Conservation (phyloP, 2,329 filamentous ascomycete species). For the Fusarium falciforme region DNA sequence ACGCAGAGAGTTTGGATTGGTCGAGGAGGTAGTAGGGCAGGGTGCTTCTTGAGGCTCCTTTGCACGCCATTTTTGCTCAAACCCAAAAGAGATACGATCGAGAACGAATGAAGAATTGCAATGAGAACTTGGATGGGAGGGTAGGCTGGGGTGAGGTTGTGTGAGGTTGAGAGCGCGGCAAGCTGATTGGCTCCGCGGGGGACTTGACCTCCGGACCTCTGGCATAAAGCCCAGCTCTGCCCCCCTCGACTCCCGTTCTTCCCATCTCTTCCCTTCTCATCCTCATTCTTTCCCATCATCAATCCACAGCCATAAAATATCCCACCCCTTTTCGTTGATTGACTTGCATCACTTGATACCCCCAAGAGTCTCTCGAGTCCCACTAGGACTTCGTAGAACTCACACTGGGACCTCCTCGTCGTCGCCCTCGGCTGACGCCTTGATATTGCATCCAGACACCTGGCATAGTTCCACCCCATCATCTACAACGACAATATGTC, state of each 20-base stretch:
- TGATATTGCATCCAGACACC: background rate
- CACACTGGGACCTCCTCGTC: constrained; percentile 6
- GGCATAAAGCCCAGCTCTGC: constrained; percentile 36
- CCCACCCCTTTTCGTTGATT: constrained; percentile 4
- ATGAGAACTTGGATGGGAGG: constrained; percentile 6
- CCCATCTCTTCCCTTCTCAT: constrained; percentile 32
- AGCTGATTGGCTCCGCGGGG: constrained; percentile 38
- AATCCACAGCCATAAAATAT: constrained; percentile 12
- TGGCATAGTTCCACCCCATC: background rate
- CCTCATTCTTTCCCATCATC: constrained; percentile 27
- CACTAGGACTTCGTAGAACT: constrained; percentile 16
- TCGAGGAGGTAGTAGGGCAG: background rate
- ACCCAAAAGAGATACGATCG: background rate
- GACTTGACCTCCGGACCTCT: constrained; percentile 4
- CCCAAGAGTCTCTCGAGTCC: constrained; percentile 5
- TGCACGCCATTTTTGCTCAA: background rate
- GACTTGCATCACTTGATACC: constrained; percentile 30
- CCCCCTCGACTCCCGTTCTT: constrained; percentile 28
- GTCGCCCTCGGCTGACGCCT: constrained; percentile 3
- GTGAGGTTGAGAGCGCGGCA: constrained; percentile 26
- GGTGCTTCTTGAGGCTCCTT: background rate
- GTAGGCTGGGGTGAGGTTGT: constrained; percentile 37
- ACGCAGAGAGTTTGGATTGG: background rate
- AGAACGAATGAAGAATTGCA: background rate
- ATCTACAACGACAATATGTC: constrained; percentile 12